Base-by-base conservation (phyloP, 371 early-diverging fungal genomes). In the Amoeboaphelidium protococcarum region DNA sequence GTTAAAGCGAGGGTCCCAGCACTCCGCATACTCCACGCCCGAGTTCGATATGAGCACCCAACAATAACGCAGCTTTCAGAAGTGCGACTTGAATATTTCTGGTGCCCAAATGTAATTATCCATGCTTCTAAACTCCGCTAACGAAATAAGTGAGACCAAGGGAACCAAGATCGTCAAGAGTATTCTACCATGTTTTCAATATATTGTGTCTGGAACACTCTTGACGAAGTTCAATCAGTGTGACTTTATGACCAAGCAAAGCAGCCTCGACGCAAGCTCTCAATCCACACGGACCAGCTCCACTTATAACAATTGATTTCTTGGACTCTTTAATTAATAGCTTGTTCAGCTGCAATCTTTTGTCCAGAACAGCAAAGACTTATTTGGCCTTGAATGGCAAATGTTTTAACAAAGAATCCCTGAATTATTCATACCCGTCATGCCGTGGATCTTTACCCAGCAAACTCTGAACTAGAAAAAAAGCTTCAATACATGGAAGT, bases 201-300 rank as follows among this genome's bases (percentile, higher is more conserved):
- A 63, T 52, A 46, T 63, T 63, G 50, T 60, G 63, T 20, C 63
- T 27, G 2, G 53, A 53, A 44, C 52, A 60, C 41, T 55, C 50
- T 4, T 40, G 26, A 3, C 63, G 50, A 25, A 59, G 51, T 52
- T 63, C 63, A 44, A 58, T 25, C 0, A 63, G 21, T 0, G 26
- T 26, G 2, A 58, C 58, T 0, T 52, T 16, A 47, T 55, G 47
- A 13, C 63, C 60, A 1, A 54, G 31, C 2, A 50, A 13, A 13
- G 47, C 52, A 25, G 51, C 42, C 26, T 63, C 63, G 23, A 58
- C 45, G 10, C 59, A 59, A 22, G 60, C 51, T 19, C 63, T 52
- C 16, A 63, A 46, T 3, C 63, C 60, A 47, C 58, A 58, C 3
- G 60, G 63, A 1, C 63, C 60, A 45, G 58, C 60, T 26, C 60